Evolutionary conservation across 176 grass and related monocot species (phyloP).

Genomic region (Tillandsia leiboldiana): DNA sequence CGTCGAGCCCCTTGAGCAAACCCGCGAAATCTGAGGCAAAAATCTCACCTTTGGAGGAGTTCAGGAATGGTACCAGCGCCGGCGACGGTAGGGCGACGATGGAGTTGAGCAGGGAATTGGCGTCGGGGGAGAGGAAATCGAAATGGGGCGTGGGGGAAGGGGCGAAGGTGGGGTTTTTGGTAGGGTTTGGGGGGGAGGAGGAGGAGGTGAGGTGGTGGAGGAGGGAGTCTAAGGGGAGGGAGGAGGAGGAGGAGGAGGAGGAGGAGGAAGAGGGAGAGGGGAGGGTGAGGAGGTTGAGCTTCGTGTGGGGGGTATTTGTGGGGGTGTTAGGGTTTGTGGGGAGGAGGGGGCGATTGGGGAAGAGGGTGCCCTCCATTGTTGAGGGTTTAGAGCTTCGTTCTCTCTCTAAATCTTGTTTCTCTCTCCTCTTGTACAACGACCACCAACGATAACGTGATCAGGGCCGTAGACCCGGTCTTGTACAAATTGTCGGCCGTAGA

Average conservation of each 20-base stretch:
- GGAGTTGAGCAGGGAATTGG: slow-evolving; percentile 12
- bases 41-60: slow-evolving; percentile 12
- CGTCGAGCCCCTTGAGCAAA: slow-evolving; percentile 21
- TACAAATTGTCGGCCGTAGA: too few relatives aligned
- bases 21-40: slow-evolving; percentile 19
- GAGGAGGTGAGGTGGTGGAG: slow-evolving; percentile 54
- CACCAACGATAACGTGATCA: too few relatives aligned
- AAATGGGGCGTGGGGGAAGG: slow-evolving; percentile 11
- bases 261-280: slow-evolving; percentile 26
- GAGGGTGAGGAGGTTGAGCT: background rate
- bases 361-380: slow-evolving; percentile 50
- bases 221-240: slow-evolving; percentile 67
- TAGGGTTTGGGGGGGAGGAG: background rate
- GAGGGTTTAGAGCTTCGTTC: background rate
- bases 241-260: slow-evolving; percentile 19
- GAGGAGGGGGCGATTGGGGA: slow-evolving; percentile 56
- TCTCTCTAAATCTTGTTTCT: too few relatives aligned
- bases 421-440: too few relatives aligned
- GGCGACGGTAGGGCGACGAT: slow-evolving; percentile 1
- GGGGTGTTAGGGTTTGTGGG: slow-evolving; percentile 14
- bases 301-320: slow-evolving; percentile 5
- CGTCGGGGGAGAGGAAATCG: slow-evolving; percentile 19
- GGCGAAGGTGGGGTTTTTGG: slow-evolving; percentile 3
- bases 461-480: too few relatives aligned
- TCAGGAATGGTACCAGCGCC: slow-evolving; percentile 3